These are phyloP conservation scores for Saccharomyces mikatae DNA, from an alignment of 805 yeast species.

Conservation along the genomic window DNA sequence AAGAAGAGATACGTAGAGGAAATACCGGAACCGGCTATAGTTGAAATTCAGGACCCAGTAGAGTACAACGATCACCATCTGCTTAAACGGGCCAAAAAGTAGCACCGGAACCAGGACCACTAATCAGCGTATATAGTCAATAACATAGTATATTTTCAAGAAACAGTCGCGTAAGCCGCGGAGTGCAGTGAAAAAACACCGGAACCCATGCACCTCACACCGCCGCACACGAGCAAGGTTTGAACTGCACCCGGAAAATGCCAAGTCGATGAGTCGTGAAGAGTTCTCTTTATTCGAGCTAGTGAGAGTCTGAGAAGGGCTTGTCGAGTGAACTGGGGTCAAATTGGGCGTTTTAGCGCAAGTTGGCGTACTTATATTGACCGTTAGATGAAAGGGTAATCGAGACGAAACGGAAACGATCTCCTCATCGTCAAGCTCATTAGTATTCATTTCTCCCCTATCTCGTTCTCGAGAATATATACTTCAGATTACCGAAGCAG, in stretches of 20 bases:
- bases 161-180: not conserved
- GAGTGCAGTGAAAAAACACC: not conserved
- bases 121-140: not conserved
- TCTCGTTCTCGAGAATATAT: not conserved
- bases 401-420: not conserved
- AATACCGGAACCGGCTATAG: not conserved
- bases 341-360: not conserved
- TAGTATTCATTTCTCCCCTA: not conserved
- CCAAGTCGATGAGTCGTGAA: conserved; percentile 1
- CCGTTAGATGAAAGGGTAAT: not conserved
- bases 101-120: not conserved
- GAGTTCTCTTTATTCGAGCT: conserved; percentile 4
- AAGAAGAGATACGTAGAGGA: conserved; percentile 6
- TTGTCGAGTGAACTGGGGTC: not conserved
- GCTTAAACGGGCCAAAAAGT: not conserved
- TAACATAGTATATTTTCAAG: not conserved
- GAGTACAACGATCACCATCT: not conserved
- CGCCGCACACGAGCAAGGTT: not conserved
- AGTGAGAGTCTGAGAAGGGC: conserved; percentile 1
- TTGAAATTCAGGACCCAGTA: not conserved
- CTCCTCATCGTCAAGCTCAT: not conserved
- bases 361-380: not conserved
- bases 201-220: not conserved
- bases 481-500: not conserved
- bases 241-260: conserved; percentile 1